Percentiles rank a stretch among this genome's conserved stretches.
phyloP scores from a whole-genome alignment of 2,329 filamentous ascomycete genomes.

The Fusarium sp. region DNA sequence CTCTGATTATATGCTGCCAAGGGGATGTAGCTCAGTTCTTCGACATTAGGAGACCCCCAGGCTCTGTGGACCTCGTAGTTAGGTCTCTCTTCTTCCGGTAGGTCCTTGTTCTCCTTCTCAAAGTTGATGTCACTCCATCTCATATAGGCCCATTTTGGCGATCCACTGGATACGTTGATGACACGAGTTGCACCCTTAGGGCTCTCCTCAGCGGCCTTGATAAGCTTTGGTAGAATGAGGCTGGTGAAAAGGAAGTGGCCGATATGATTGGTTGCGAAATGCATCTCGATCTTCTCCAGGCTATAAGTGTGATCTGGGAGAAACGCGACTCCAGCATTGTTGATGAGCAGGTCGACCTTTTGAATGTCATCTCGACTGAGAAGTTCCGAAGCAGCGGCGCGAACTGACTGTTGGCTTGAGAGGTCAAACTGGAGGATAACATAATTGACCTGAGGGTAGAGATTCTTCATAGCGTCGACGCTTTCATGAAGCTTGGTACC shows the following conservation, averaged over 20 bases:
- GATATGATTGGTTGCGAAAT: neutral
- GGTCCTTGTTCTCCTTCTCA: neutral
- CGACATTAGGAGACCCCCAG: neutral
- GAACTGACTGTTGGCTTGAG: neutral
- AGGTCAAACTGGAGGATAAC: neutral
- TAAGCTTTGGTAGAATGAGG: neutral
- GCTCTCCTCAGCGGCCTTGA: accelerated
- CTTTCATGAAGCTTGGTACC: neutral
- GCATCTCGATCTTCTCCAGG: neutral
- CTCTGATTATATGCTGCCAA: neutral
- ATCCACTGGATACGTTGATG: neutral
- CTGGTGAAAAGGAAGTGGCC: neutral
- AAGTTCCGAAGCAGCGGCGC: neutral
- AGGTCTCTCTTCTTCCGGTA: neutral
- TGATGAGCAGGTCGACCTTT: neutral
- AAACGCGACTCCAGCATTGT: neutral
- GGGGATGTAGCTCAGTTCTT: neutral
- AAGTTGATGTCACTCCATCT: neutral
- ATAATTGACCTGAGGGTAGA: neutral
- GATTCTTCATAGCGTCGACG: neutral
- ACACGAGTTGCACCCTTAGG: neutral
- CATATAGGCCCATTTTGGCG: neutral
- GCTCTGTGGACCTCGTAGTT: neutral
- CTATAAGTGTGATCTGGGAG: neutral
- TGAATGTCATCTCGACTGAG: neutral